phyloP scores from a whole-genome alignment of 257 asterid genomes.

The Apocynum venetum region DNA sequence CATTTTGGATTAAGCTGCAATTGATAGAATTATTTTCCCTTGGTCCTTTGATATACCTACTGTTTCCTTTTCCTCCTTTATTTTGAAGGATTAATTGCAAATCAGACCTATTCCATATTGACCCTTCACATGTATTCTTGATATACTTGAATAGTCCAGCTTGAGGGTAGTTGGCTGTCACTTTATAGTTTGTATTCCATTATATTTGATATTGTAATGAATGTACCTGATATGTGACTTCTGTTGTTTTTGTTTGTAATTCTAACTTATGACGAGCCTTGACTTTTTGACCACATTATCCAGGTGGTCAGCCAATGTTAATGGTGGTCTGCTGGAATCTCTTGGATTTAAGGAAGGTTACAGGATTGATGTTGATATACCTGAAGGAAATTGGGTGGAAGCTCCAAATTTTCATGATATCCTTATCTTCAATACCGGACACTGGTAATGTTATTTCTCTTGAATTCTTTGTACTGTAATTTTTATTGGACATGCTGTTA shows the following conservation, averaged over 20 bases:
- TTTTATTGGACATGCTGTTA: background rate
- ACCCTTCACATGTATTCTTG: background rate
- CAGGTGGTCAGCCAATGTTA: slow-evolving; percentile 77
- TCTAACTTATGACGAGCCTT: slow-evolving; percentile 3
- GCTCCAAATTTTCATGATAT: slow-evolving; percentile 72
- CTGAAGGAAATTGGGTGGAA: slow-evolving; percentile 85
- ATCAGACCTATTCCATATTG: background rate
- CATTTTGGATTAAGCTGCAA: background rate
- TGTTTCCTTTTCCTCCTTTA: background rate
- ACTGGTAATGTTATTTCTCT: slow-evolving; percentile 52
- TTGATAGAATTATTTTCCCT: background rate
- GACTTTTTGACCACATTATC: slow-evolving; percentile 14
- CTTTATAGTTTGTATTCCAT: background rate
- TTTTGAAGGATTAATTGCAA: background rate
- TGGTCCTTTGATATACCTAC: background rate
- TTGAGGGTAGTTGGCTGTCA: background rate
- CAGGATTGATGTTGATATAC: slow-evolving; percentile 81
- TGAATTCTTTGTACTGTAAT: background rate
- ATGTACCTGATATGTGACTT: background rate
- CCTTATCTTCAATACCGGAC: slow-evolving; percentile 92
- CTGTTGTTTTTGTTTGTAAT: background rate
- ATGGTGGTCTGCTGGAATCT: slow-evolving; percentile 65
- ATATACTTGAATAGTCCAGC: background rate
- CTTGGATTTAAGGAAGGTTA: slow-evolving; percentile 92
- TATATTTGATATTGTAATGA: background rate